Evolutionary conservation across 495 filamentous ascomycete species (phyloP), one percentile per base, ranked within the genome.

Genomic region (Cercophora sp.): DNA sequence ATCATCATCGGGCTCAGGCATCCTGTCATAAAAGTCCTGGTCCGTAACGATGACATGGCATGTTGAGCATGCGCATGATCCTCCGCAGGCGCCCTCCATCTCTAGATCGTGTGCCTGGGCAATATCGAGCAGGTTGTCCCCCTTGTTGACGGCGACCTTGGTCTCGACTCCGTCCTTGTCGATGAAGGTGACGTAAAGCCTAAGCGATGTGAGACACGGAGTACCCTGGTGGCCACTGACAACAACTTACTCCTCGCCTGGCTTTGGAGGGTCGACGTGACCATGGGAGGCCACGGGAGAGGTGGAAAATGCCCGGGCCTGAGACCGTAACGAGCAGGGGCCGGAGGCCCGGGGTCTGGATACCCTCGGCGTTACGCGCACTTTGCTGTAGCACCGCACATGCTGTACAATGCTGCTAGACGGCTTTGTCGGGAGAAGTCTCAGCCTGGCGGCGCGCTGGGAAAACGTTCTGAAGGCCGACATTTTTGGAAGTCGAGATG

Each of bases 61-160:
- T 1, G 93, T 98, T 54, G 89, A 95, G 68, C 93, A 98, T 56
- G 94, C 93, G 60, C 93, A 96, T 5, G 88, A 94, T 15, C 93
- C 93, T 27, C 92, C 93, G 62, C 93, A 98, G 8, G 93, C 93
- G 41, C 91, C 93, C 76, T 98, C 93, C 92, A 98, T 96, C 69
- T 98, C 93, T 9, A 98, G 70, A 62, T 97, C 93, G 70, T 97
- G 81, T 27, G 85, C 87, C 70, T 96, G 92, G 15, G 93, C 93
- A 58, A 98, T 93, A 59, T 96, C 90, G 27, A 98, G 75, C 43
- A 98, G 70, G 65, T 98, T 97, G 67, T 96, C 88, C 25, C 93
- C 94, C 62, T 85, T 81, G 4, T 82, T 72, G 9, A 96, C 91
- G 58, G 88, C 84, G 61, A 96, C 79, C 39, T 82, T 85, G 63